Conservation (phyloP, 208 protist species). For the Acanthamoeba royreba region DNA sequence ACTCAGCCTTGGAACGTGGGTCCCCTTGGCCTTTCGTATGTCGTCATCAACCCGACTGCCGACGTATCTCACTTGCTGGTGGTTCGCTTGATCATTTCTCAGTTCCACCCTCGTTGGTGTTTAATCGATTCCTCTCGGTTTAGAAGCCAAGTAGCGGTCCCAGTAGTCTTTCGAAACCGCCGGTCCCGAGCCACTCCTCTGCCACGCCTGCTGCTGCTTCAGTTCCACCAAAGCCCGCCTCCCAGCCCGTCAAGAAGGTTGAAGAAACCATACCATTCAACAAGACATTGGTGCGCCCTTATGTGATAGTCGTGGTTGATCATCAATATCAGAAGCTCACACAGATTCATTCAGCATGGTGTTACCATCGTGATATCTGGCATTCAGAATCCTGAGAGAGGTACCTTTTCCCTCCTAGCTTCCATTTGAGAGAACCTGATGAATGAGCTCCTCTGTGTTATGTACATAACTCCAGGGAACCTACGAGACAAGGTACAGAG, state of each 20-base stretch:
- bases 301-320: not conserved
- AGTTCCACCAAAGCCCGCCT: not conserved
- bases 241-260: not conserved
- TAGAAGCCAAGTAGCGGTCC: not conserved
- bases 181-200: too few species aligned
- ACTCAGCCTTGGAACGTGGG: slow-evolving; percentile 12
- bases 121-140: not conserved
- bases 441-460: not conserved
- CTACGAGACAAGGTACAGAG: not conserved
- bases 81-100: not conserved
- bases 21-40: not conserved
- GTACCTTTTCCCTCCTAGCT: not conserved
- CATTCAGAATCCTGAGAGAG: not conserved
- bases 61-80: slow-evolving; percentile 7
- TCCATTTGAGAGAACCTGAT: not conserved
- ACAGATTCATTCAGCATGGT: not conserved
- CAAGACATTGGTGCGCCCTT: not conserved
- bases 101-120: not conserved
- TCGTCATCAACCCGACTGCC: not conserved
- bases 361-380: not conserved
- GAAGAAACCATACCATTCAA: not conserved
- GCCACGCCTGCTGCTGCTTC: not conserved
- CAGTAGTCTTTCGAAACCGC: too few species aligned
- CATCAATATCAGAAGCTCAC: not conserved
- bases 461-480: not conserved